Conservation (phyloP, 805 yeast species). For the Spathaspora boniae region DNA sequence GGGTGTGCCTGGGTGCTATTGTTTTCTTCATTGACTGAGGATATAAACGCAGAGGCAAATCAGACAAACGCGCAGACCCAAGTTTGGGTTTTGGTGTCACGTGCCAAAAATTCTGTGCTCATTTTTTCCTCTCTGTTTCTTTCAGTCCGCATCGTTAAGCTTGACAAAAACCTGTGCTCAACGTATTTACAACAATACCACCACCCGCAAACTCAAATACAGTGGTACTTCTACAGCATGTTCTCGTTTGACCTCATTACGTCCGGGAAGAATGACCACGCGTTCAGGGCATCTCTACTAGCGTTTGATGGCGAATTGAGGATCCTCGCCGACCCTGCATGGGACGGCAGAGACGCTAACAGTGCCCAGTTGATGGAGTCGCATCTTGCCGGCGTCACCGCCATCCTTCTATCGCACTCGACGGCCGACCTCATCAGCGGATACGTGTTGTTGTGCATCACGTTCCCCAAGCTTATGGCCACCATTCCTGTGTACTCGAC, state of each 20-base stretch:
- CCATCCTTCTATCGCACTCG: constrained; percentile 83
- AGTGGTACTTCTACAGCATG: constrained; percentile 18
- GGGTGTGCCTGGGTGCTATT: too few relatives aligned
- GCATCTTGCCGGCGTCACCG: constrained; percentile 47
- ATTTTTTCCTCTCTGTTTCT: too few relatives aligned
- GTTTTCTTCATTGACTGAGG: constrained; percentile 1
- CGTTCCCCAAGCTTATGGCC: constrained; percentile 52
- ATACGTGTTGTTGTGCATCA: constrained; percentile 59
- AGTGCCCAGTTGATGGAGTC: constrained; percentile 33
- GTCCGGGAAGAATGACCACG: constrained; percentile 22
- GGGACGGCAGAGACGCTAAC: constrained; percentile 53
- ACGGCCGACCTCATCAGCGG: constrained; percentile 80
- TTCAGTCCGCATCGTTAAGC: too few relatives aligned
- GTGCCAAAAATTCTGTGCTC: too few relatives aligned
- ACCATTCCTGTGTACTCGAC: constrained; percentile 81
- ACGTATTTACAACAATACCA: background rate
- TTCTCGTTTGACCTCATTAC: constrained; percentile 34
- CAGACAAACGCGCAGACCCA: too few relatives aligned
- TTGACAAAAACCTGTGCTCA: too few relatives aligned
- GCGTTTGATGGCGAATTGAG: constrained; percentile 53
- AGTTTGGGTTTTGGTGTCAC: too few relatives aligned
- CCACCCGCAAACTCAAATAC: constrained; percentile 1
- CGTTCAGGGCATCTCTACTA: constrained; percentile 47
- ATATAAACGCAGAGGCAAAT: too few relatives aligned
- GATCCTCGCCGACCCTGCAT: constrained; percentile 69